Percentiles rank a stretch among this genome's conserved stretches.
phyloP scores from a whole-genome alignment of 2,329 filamentous ascomycete species.

The Pezicula neosporulosa region DNA sequence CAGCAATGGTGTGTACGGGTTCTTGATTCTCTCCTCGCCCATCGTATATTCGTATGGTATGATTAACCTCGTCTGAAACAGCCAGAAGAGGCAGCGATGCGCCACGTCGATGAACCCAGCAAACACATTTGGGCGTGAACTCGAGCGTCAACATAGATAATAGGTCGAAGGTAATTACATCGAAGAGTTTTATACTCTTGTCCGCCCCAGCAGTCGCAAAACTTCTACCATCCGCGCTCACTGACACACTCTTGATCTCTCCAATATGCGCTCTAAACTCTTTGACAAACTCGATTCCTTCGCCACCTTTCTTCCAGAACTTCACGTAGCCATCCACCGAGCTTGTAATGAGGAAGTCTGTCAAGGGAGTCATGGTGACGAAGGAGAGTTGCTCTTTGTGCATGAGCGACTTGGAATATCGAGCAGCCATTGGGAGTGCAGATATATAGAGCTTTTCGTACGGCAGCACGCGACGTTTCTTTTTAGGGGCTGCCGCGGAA shows the following conservation, averaged over 20 bases:
- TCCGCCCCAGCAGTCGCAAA: constrained; percentile 86
- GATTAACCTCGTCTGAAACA: constrained; percentile 71
- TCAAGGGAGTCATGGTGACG: constrained; percentile 81
- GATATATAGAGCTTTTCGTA: constrained; percentile 95
- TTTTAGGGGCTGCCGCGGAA: constrained; percentile 73
- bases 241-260: constrained; percentile 78
- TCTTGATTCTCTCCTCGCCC: constrained; percentile 77
- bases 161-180: constrained; percentile 83
- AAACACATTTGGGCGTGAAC: constrained; percentile 73
- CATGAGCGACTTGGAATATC: constrained; percentile 97
- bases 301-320: constrained; percentile 95
- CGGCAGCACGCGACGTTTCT: constrained; percentile 85
- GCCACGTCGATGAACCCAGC: constrained; percentile 87
- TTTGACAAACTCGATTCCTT: constrained; percentile 95
- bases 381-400: constrained; percentile 94
- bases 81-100: constrained; percentile 86
- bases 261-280: constrained; percentile 90
- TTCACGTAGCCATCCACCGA: constrained; percentile 96
- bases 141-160: constrained; percentile 78
- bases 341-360: constrained; percentile 92
- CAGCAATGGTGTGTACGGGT: constrained; percentile 73
- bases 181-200: constrained; percentile 76
- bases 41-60: constrained; percentile 79
- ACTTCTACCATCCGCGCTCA: constrained; percentile 85
- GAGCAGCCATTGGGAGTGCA: constrained; percentile 74